A percentile compares a stretch with the other conserved stretches of the same genome.
These are phyloP conservation scores for Pleurozium schreberi DNA, from an alignment of 225 moss, liverwort and hornwort genomes.

Conservation along the genomic window DNA sequence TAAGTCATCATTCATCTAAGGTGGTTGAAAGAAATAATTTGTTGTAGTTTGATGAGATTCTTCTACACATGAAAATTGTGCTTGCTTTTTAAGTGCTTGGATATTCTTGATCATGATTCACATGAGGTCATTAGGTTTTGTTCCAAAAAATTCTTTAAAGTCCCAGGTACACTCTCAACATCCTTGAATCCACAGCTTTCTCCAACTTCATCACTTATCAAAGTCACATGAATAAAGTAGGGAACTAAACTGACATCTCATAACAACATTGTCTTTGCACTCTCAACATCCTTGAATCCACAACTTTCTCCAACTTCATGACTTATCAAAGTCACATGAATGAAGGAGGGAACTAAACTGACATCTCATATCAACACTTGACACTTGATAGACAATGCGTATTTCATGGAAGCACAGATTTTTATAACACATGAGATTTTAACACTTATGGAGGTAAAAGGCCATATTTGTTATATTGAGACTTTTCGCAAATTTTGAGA, in stretches of 20 bases:
- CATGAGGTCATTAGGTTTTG: neutral
- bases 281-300: neutral
- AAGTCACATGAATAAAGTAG: neutral
- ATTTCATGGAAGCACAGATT: accelerated
- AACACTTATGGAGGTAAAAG: no score
- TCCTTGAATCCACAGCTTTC: neutral
- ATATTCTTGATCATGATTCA: neutral
- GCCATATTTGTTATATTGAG: no score
- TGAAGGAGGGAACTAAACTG: neutral
- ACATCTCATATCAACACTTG: neutral
- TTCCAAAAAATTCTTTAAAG: neutral
- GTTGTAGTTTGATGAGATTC: neutral
- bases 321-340: neutral
- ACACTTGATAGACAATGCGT: neutral
- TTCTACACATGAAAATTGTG: neutral
- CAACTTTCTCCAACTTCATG: neutral
- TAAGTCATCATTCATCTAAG: neutral
- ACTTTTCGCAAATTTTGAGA: no score
- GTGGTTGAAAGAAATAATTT: neutral
- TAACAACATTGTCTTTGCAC: no score
- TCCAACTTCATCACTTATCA: neutral
- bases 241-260: neutral
- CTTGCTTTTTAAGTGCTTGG: neutral
- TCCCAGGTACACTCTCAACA: neutral
- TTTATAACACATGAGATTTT: no score